Evolutionary conservation across 1,139 yeast species (phyloP).

Genomic region (Geotrichum klebahnii): DNA sequence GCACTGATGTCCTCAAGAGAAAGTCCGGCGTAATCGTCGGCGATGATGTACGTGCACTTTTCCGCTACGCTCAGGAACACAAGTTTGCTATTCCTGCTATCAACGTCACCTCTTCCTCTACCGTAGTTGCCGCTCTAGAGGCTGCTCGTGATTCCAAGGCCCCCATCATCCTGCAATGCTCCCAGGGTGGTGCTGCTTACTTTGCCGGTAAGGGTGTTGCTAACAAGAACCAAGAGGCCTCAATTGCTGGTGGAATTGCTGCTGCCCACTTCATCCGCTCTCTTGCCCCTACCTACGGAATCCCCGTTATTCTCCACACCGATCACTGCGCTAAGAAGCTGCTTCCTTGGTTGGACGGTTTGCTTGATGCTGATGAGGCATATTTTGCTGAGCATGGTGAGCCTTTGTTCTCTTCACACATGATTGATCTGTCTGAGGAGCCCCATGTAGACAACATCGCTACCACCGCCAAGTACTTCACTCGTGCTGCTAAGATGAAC

Average conservation of each 20-base stretch:
- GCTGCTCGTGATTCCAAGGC: slow-evolving; percentile 95
- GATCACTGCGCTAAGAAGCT: slow-evolving; percentile 99
- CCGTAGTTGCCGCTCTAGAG: slow-evolving; percentile 94
- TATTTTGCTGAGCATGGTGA: slow-evolving; percentile 80
- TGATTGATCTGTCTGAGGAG: slow-evolving; percentile 97
- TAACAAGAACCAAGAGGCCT: slow-evolving; percentile 88
- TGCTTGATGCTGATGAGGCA: slow-evolving; percentile 93
- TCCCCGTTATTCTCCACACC: slow-evolving; percentile 94
- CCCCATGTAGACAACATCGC: slow-evolving; percentile 91
- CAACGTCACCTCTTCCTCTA: slow-evolving; percentile 94
- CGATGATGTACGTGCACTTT: slow-evolving; percentile 84
- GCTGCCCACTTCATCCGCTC: slow-evolving; percentile 97
- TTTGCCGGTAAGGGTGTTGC: slow-evolving; percentile 98
- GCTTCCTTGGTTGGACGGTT: slow-evolving; percentile 97
- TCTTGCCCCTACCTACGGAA: slow-evolving; percentile 91
- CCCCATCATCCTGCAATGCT: slow-evolving; percentile 93
- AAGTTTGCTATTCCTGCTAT: slow-evolving; percentile 97
- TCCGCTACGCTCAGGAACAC: slow-evolving; percentile 87
- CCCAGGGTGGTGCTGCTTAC: slow-evolving; percentile 99
- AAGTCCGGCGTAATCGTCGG: slow-evolving; percentile 98
- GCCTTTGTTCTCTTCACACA: slow-evolving; percentile 97
- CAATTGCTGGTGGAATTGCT: slow-evolving; percentile 91
- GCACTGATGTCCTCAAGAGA: slow-evolving; percentile 68
- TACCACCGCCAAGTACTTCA: slow-evolving; percentile 89
- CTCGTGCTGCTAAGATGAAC: slow-evolving; percentile 86